Conservation (phyloP, 2,329 filamentous ascomycete genomes). For the Clonostachys byssicola region DNA sequence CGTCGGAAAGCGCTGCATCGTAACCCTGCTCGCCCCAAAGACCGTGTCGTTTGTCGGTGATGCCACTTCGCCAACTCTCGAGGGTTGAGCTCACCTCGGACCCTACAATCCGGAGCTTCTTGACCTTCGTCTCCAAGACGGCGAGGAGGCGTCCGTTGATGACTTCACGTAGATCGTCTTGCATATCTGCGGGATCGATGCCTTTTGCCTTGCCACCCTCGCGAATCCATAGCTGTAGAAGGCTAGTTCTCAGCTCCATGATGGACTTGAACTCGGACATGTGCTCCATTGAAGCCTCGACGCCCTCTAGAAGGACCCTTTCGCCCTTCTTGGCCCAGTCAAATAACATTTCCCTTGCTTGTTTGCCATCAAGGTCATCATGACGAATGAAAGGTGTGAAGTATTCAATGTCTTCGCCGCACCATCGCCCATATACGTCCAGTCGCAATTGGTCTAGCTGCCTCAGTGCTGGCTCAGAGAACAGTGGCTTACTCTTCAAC, state of each 20-base stretch:
- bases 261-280: slow-evolving; percentile 66
- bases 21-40: slow-evolving; percentile 67
- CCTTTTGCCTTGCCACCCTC: slow-evolving; percentile 61
- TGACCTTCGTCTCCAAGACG: slow-evolving; percentile 60
- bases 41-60: slow-evolving; percentile 43
- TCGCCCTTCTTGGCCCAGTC: slow-evolving; percentile 61
- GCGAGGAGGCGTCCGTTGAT: slow-evolving; percentile 65
- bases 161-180: slow-evolving; percentile 62
- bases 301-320: slow-evolving; percentile 54
- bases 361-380: slow-evolving; percentile 63
- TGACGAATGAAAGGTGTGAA: slow-evolving; percentile 87
- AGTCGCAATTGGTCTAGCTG: slow-evolving; percentile 67
- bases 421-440: slow-evolving; percentile 76
- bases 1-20: slow-evolving; percentile 60
- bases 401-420: slow-evolving; percentile 74
- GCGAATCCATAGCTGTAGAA: slow-evolving; percentile 73
- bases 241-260: slow-evolving; percentile 62
- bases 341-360: slow-evolving; percentile 56
- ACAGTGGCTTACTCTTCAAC: slow-evolving; percentile 65
- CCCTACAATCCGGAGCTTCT: slow-evolving; percentile 61
- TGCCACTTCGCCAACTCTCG: slow-evolving; percentile 51
- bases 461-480: slow-evolving; percentile 67
- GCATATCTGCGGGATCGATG: slow-evolving; percentile 63
- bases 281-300: slow-evolving; percentile 53
- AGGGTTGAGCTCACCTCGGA: slow-evolving; percentile 60